Base-by-base conservation (phyloP, 140 eudicot genomes). In the Cichorium intybus region DNA sequence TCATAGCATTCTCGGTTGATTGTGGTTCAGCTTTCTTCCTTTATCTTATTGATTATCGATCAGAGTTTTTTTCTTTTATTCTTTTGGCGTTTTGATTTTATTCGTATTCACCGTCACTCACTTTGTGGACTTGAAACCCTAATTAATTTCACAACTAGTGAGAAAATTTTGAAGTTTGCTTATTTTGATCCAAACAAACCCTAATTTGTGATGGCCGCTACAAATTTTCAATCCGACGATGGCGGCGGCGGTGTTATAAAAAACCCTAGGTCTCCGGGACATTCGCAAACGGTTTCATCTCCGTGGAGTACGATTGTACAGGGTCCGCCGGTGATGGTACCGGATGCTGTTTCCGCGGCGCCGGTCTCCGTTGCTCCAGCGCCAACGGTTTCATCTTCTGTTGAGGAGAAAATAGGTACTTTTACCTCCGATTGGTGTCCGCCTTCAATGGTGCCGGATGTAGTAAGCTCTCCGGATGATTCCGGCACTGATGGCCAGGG, bases 301-400 rank as follows among this genome's bases (percentile, higher is more conserved):
- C 78, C 84, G 29, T 77, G 86, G 85, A 76, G 62, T 15, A 79
- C 78, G 70, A 54, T 79, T 26, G 86, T 77, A 10, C 64, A 76
- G 20, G 78, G 76, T n/a, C 24, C 72, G 20, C 37, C 49, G 27
- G 67, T 60, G 2, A 28, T 49, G 41, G 78, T 54, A 20, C 57
- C 78, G 0, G 85, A 74, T 48, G 48, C 76, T 15, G 72, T 50
- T 29, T 50, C 67, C 46, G 33, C 69, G n/a, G 51, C 64, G 10
- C 54, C 68, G 12, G 74, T 24, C n/a, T 45, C 62, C 26, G 75
- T 64, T 47, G 46, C 60, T 24, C 68, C 71, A 20, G 56, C 71
- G 14, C 53, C 79, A 33, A 62, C 60, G 70, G 50, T 61, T 48
- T 56, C 79, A 24, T 56, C 75, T 46, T 33, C 41, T 29, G 29